These are phyloP conservation scores for Dendryphion nanum DNA, from an alignment of 2,329 filamentous ascomycete species.

Conservation along the genomic window DNA sequence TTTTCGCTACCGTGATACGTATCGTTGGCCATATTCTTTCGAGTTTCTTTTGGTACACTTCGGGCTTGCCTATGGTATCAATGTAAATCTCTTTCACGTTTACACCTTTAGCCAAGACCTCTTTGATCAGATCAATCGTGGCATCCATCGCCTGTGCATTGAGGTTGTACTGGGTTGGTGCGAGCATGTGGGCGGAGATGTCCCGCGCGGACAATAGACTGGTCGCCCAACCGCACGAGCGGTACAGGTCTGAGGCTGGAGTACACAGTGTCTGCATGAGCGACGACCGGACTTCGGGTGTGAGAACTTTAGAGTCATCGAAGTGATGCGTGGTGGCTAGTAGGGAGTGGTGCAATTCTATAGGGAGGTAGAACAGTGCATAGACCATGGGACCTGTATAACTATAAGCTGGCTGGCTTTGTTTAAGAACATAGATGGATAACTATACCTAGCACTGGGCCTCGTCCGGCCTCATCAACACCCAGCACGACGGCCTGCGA, in stretches of 20 bases:
- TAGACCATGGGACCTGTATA: conserved; percentile 63
- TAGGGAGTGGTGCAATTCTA: conserved; percentile 66
- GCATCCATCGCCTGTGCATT: conserved; percentile 96
- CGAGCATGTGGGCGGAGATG: conserved; percentile 77
- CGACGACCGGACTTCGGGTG: conserved; percentile 69
- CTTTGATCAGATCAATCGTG: conserved; percentile 76
- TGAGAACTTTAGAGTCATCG: conserved; percentile 93
- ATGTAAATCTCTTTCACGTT: conserved; percentile 89
- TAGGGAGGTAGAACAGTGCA: conserved; percentile 67
- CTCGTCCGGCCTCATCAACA: conserved; percentile 90
- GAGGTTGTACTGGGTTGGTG: conserved; percentile 72
- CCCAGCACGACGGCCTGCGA: conserved; percentile 71
- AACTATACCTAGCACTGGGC: conserved; percentile 77
- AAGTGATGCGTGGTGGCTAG: conserved; percentile 80
- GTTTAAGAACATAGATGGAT: not conserved
- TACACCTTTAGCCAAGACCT: conserved; percentile 73
- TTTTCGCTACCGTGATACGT: conserved; percentile 56
- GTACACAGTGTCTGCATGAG: conserved; percentile 74
- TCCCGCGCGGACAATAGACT: conserved; percentile 78
- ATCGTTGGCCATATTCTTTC: conserved; percentile 77
- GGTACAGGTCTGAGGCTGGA: conserved; percentile 54
- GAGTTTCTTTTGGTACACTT: conserved; percentile 78
- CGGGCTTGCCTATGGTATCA: conserved; percentile 86
- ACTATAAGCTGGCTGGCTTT: conserved; percentile 16
- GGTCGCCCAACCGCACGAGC: conserved; percentile 79